Base-by-base conservation (phyloP, 768 basidiomycete genomes). In the Leccinum rimulosum region DNA sequence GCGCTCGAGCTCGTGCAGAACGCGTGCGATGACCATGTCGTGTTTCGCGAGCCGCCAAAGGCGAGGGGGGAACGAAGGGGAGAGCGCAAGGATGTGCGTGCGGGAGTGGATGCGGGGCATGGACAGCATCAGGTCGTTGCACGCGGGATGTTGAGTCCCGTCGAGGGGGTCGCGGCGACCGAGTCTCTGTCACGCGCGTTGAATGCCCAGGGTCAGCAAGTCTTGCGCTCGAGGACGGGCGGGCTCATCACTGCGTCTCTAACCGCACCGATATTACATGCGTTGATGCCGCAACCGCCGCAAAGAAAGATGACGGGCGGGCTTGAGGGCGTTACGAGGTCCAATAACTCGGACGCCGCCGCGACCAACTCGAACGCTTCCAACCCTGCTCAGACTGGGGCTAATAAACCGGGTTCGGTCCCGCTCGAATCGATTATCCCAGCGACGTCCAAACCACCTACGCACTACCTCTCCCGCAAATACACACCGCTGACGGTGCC, bases 391-490 rank as follows among this genome's bases (percentile, higher is more conserved):
- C 65, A 74, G 30, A 62, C 70, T 6, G 60, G 63, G 11, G 60
- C 67, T 7, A 76, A 55, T 28, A 76, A 73, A 62, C 77, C 66
- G 8, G 73, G 68, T 36, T 79, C 73, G 4, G 89, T 91, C 9
- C 87, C 90, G 5, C 76, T 92, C 10, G 90, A 93, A 66, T 88
- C 87, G 11, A 94, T 95, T 61, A 90, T 94, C 47, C 91, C 93
- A 0, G 87, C 82, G 1, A 84, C 76, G 10, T 79, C 89, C 17
- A 91, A 91, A 68, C 93, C 91, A 0, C 91, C 93, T 0, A 93
- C 91, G 0, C 88, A 93, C 36, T 91, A 91, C 65, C 84, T 93
- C 22, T 87, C 90, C 1, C 81, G 86, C 43, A 82, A 81, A 10
- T 91, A 92, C 67, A 84, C 89, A 0, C 83, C 90, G 0, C 79